Base-by-base conservation (phyloP, 2,329 filamentous ascomycete species). In the Capronia epimyces region DNA sequence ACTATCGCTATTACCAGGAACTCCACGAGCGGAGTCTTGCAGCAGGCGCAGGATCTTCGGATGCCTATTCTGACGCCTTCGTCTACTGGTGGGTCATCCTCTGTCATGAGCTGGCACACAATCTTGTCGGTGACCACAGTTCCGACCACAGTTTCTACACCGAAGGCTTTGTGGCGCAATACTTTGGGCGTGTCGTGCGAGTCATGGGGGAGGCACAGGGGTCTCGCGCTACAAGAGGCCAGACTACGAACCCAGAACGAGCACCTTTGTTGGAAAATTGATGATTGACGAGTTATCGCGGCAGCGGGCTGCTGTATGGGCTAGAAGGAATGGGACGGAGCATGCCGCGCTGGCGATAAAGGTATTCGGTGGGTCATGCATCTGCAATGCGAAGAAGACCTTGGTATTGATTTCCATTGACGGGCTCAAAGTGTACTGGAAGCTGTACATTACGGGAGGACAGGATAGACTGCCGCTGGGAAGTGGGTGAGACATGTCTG, bases 51-150 rank as follows among this genome's bases (percentile, higher is more conserved):
- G 34, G 15, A 5, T 7, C 15, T 20, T 5, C 31, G 31, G 70
- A 76, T 47, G 79, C 73, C 13, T 81, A 74, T 65, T 75, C 80
- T 3, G 86, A 93, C 54, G 87, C 87, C 2, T 74, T 82, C 50
- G 80, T 85, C 1, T 95, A 90, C 75, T 97, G 91, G 91, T 96
- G 86, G 81, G 86, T 95, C 57, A 89, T 93, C n/a, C 68, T 96
- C 55, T 94, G 89, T 56, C 93, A 98, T 66, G 94, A 98, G 71
- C 71, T 98, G 67, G 90, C 93, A 51, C 93, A 98, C 70, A 98
- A 98, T 66, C 71, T 98, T 48, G 88, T 95, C 7, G 71, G 72
- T 31, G 78, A 82, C 56, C 91, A 97, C 67, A 85, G 84, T 63
- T 75, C 86, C 13, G 79, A 86, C 47, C 89, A 95, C 68, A 87